These are phyloP conservation scores for Margaritispora aquatica DNA, from an alignment of 495 filamentous ascomycete genomes.

Conservation along the genomic window DNA sequence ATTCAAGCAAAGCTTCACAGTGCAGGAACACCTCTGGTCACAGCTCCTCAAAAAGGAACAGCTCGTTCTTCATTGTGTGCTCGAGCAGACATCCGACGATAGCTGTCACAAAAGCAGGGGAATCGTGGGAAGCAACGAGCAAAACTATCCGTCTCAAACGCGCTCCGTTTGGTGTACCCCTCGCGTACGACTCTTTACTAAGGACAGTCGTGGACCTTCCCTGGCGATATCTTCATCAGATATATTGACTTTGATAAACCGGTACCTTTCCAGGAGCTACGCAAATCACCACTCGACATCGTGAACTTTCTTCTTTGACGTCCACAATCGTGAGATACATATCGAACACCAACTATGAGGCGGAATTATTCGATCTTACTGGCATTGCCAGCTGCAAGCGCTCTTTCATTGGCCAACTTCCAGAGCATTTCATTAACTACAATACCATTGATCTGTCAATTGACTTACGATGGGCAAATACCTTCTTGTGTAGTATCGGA, in stretches of 20 bases:
- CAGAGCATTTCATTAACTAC: conserved; percentile 14
- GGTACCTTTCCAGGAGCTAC: conserved; percentile 3
- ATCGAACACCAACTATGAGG: conserved; percentile 8
- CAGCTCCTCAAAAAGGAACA: neutral
- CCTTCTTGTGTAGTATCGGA: conserved; percentile 16
- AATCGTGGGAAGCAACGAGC: conserved; percentile 7
- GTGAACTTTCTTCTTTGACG: conserved; percentile 7
- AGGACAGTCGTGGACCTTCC: neutral
- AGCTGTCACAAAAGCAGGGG: conserved; percentile 17
- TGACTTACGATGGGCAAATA: conserved; percentile 20
- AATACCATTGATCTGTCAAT: conserved; percentile 17
- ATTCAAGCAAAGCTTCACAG: neutral
- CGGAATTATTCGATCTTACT: conserved; percentile 10
- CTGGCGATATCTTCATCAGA: neutral
- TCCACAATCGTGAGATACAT: conserved; percentile 2
- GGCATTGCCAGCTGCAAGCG: conserved; percentile 14
- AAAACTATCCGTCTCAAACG: conserved; percentile 14
- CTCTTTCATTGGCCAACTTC: conserved; percentile 22
- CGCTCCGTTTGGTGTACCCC: conserved; percentile 8
- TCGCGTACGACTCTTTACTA: neutral
- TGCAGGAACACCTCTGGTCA: neutral
- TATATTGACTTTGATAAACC: neutral
- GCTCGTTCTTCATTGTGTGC: neutral
- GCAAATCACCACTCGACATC: neutral
- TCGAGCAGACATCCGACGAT: conserved; percentile 14